A percentile compares a stretch with the other conserved stretches of the same genome.
Evolutionary conservation across 2,329 filamentous ascomycete species (phyloP).

Genomic region (Verticillium albo-atrum): DNA sequence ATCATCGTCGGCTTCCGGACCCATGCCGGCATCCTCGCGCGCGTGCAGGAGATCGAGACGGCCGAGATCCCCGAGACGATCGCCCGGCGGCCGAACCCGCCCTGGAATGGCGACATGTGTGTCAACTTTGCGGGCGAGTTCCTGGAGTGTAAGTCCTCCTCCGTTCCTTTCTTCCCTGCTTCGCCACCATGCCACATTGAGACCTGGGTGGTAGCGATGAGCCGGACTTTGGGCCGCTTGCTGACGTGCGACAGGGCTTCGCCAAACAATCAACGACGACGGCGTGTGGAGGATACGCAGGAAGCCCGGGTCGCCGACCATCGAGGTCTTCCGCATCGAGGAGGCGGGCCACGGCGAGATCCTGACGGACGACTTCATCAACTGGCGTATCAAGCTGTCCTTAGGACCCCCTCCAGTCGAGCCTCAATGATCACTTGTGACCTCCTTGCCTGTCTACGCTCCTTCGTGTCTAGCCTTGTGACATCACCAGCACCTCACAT

Average conservation of each 20-base stretch:
- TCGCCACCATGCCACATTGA: neutral
- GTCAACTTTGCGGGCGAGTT: conserved; percentile 84
- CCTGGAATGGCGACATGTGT: conserved; percentile 90
- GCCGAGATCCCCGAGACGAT: conserved; percentile 73
- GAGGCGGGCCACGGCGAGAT: conserved; percentile 73
- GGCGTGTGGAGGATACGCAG: conserved; percentile 80
- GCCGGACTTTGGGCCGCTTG: neutral
- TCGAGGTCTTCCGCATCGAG: conserved; percentile 71
- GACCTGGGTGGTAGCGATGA: neutral
- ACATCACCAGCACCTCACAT: neutral
- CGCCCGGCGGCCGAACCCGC: conserved; percentile 56
- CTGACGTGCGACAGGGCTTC: conserved; percentile 47
- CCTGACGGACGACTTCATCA: conserved; percentile 70
- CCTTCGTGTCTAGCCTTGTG: too few species aligned
- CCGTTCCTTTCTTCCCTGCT: neutral
- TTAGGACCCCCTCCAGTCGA: conserved; percentile 15
- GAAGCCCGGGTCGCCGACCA: conserved; percentile 52
- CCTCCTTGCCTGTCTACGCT: too few species aligned
- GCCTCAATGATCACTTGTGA: neutral
- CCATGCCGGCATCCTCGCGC: conserved; percentile 64
- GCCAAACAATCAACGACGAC: conserved; percentile 58
- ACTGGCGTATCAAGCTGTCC: conserved; percentile 62
- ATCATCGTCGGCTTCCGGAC: conserved; percentile 88
- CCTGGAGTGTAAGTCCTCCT: conserved; percentile 62
- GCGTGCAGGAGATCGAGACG: conserved; percentile 76